Evolutionary conservation across 345 rosid genomes (phyloP).

Genomic region (Eucalyptus marginata): DNA sequence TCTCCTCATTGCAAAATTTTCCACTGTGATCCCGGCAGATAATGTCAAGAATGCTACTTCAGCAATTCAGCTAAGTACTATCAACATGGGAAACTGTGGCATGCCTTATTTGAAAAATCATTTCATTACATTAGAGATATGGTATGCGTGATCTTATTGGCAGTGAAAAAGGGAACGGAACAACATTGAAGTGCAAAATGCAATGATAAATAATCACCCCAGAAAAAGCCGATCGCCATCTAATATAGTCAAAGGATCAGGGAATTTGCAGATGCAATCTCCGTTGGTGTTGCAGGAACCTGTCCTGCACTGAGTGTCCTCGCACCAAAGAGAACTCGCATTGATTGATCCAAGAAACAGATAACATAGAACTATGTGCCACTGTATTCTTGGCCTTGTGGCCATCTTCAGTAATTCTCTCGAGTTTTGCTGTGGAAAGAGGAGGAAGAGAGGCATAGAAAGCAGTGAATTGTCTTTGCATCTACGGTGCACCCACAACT

Average conservation of each 20-base stretch:
- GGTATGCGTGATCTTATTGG: background rate
- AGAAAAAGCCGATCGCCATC: constrained; percentile 22
- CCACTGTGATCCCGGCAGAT: constrained; percentile 2
- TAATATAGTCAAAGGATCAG: constrained; percentile 21
- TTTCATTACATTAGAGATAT: background rate
- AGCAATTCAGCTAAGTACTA: background rate
- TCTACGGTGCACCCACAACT: background rate
- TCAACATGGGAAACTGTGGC: background rate
- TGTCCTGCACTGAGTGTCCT: constrained; percentile 2
- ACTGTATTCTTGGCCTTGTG: background rate
- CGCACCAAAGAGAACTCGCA: background rate
- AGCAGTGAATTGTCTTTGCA: background rate
- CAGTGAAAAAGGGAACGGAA: background rate
- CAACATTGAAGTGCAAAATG: background rate
- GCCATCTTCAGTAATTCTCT: background rate
- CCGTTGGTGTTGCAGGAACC: constrained; percentile 2
- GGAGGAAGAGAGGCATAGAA: background rate
- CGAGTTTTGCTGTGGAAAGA: background rate
- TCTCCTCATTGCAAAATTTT: constrained; percentile 12
- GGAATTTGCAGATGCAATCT: constrained; percentile 12
- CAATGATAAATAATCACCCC: background rate
- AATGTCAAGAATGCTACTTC: background rate
- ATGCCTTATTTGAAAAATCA: background rate
- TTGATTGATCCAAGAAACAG: constrained; percentile 1
- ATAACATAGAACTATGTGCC: background rate